A percentile compares a stretch with the other conserved stretches of the same genome.
Evolutionary conservation across 129 eudicot species (phyloP).

Genomic region (Scalesia atractyloides): DNA sequence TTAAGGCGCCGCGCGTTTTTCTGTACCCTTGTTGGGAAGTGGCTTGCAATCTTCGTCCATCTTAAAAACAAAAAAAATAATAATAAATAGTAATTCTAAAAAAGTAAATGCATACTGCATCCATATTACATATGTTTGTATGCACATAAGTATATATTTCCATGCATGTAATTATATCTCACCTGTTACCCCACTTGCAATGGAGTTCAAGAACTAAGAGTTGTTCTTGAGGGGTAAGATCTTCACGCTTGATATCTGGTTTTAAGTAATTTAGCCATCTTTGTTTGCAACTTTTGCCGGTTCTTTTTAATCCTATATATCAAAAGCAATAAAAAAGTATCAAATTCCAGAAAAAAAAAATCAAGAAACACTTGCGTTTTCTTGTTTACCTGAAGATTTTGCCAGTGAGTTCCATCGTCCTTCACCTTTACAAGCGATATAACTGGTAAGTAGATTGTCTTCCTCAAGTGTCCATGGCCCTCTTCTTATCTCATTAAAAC

Average conservation of each 20-base stretch:
- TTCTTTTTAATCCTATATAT: slow-evolving; percentile 56
- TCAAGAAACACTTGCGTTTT: background rate
- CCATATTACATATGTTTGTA: too few relatives aligned
- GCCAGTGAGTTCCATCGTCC: slow-evolving; percentile 64
- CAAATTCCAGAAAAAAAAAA: background rate
- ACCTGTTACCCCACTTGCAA: slow-evolving; percentile 67
- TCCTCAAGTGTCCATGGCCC: slow-evolving; percentile 67
- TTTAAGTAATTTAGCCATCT: slow-evolving; percentile 64
- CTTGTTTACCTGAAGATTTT: slow-evolving; percentile 37
- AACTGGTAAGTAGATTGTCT: slow-evolving; percentile 48
- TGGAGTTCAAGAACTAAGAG: slow-evolving; percentile 59
- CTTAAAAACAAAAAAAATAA: slow-evolving; percentile 30
- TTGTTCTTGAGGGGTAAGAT: slow-evolving; percentile 58
- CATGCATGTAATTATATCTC: background rate
- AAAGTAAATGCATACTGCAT: too few relatives aligned
- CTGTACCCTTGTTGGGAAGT: slow-evolving; percentile 58
- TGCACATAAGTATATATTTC: background rate
- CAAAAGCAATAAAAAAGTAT: background rate
- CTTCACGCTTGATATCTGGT: slow-evolving; percentile 61
- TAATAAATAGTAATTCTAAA: background rate
- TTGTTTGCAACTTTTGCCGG: slow-evolving; percentile 63
- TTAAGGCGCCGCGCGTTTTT: slow-evolving; percentile 62
- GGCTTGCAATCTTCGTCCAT: slow-evolving; percentile 67
- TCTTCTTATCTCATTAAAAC: slow-evolving; percentile 37
- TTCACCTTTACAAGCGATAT: slow-evolving; percentile 51